Percentiles rank a stretch among this genome's conserved stretches.
phyloP scores from a whole-genome alignment of 495 filamentous ascomycete species.

The Penicillium parvum region DNA sequence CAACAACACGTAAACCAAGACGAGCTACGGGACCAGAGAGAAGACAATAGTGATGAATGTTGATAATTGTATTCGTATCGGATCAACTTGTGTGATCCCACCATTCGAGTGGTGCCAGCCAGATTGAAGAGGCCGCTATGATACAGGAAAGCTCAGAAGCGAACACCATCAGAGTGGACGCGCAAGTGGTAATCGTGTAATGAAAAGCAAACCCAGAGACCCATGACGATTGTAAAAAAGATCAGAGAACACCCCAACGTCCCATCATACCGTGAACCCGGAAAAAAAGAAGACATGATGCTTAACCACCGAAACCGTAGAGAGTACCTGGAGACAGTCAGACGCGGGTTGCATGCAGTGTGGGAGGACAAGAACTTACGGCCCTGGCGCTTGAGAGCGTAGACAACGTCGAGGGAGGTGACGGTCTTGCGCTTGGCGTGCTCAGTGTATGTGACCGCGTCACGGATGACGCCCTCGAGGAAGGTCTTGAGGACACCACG shows the following conservation, averaged over 20 bases:
- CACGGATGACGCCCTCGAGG: slow-evolving; percentile 99
- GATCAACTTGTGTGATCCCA: slow-evolving; percentile 32
- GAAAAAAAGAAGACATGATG: slow-evolving; percentile 37
- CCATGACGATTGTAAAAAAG: slow-evolving; percentile 45
- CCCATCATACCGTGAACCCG: slow-evolving; percentile 47
- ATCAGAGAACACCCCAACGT: slow-evolving; percentile 51
- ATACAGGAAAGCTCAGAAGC: slow-evolving; percentile 45
- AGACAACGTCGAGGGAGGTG: slow-evolving; percentile 95
- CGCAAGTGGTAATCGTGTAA: slow-evolving; percentile 40
- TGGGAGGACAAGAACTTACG: slow-evolving; percentile 45
- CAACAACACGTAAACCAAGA: too few species aligned
- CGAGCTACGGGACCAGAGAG: neutral
- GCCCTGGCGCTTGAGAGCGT: slow-evolving; percentile 94
- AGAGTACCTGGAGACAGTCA: slow-evolving; percentile 55
- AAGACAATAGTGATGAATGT: slow-evolving; percentile 15
- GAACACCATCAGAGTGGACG: slow-evolving; percentile 46
- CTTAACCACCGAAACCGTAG: slow-evolving; percentile 99
- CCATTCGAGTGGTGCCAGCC: slow-evolving; percentile 40
- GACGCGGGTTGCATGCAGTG: slow-evolving; percentile 21
- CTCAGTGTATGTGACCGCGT: slow-evolving; percentile 98
- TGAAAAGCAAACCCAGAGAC: slow-evolving; percentile 47
- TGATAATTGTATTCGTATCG: slow-evolving; percentile 42
- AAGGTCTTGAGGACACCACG: slow-evolving; percentile 99
- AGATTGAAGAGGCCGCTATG: slow-evolving; percentile 43
- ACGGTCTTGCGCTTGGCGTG: slow-evolving; percentile 99